phyloP scores from a whole-genome alignment of 192 early-diverging fungal species.

The Radiomyces spectabilis region DNA sequence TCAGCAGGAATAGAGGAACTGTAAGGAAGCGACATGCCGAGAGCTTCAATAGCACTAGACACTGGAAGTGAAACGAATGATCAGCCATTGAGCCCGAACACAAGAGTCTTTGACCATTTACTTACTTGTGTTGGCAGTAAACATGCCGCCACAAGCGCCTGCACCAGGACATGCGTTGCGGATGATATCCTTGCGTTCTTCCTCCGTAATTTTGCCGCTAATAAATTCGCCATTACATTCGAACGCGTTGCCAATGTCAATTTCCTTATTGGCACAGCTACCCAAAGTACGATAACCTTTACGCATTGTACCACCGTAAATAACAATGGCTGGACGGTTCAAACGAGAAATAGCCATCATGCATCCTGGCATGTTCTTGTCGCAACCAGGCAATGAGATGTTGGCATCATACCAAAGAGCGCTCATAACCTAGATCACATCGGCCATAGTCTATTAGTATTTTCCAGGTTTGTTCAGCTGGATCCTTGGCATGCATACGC shows the following conservation, averaged over 20 bases:
- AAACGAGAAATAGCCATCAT: constrained; percentile 94
- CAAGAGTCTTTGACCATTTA: neutral
- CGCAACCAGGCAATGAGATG: constrained; percentile 91
- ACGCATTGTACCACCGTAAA: constrained; percentile 96
- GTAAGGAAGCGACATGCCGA: constrained; percentile 97
- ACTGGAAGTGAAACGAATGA: constrained; percentile 35
- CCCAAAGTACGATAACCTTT: no score
- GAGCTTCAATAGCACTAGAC: constrained; percentile 93
- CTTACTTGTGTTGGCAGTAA: constrained; percentile 32
- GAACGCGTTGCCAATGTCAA: constrained; percentile 98
- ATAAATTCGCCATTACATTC: constrained; percentile 93
- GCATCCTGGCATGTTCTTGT: constrained; percentile 98
- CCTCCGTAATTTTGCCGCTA: constrained; percentile 84
- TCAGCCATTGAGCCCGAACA: neutral
- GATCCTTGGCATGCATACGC: constrained; percentile 1
- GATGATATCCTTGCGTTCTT: constrained; percentile 69
- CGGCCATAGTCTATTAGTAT: neutral
- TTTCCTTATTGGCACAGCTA: constrained; percentile 54
- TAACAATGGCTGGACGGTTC: constrained; percentile 95
- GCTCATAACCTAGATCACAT: constrained; percentile 66
- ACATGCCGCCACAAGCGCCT: constrained; percentile 94
- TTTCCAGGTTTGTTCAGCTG: neutral
- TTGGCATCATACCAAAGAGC: constrained; percentile 99
- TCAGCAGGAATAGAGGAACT: constrained; percentile 91
- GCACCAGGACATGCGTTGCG: constrained; percentile 77